A percentile compares a stretch with the other conserved stretches of the same genome.
phyloP scores from a whole-genome alignment of 176 grass and related monocot species.

The Aegilops tauschii region DNA sequence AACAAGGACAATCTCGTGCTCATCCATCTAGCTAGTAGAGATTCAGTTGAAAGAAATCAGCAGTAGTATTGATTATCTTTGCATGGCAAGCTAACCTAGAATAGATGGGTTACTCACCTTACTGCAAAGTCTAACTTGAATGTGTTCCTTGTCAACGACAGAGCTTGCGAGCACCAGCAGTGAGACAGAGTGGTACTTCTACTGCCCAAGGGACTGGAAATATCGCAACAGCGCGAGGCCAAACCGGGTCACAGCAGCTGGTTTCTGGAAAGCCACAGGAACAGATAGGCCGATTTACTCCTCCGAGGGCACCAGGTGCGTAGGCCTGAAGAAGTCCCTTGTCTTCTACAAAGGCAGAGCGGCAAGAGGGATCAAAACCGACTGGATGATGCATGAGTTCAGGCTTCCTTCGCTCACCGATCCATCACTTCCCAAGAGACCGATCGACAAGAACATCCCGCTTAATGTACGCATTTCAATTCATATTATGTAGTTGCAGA shows the following conservation, averaged over 20 bases:
- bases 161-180: slow-evolving; percentile 80
- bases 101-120: neutral
- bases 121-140: neutral
- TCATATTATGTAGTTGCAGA: neutral
- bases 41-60: neutral
- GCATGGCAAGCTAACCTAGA: no score
- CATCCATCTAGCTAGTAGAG: neutral
- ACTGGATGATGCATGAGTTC: slow-evolving; percentile 99
- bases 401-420: slow-evolving; percentile 69
- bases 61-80: neutral
- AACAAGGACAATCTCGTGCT: neutral
- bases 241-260: slow-evolving; percentile 79
- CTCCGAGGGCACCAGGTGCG: slow-evolving; percentile 68
- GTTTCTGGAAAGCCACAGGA: slow-evolving; percentile 99
- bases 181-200: slow-evolving; percentile 97
- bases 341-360: slow-evolving; percentile 98
- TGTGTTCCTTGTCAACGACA: slow-evolving; percentile 22
- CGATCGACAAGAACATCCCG: slow-evolving; percentile 70
- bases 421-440: slow-evolving; percentile 53
- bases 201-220: slow-evolving; percentile 90
- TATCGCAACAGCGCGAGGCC: slow-evolving; percentile 83
- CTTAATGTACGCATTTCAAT: slow-evolving; percentile 55
- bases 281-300: slow-evolving; percentile 96
- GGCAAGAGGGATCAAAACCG: slow-evolving; percentile 77
- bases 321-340: slow-evolving; percentile 98